Base-by-base conservation (phyloP, 306 rosid genomes). In the Crotalaria pallida region DNA sequence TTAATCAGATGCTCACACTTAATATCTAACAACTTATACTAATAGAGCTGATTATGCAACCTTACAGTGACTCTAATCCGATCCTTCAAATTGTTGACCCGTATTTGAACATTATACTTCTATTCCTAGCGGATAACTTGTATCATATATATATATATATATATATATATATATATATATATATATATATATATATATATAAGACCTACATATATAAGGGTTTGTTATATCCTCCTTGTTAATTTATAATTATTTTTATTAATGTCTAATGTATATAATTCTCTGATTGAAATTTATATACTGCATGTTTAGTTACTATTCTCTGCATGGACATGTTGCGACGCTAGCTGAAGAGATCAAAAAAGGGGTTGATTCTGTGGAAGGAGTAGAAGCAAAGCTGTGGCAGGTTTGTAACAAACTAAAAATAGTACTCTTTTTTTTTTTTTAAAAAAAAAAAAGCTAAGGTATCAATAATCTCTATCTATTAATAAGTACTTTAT, bases 361-460 rank as follows among this genome's bases (percentile, higher is more conserved):
- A 80, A 90, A 86, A 57, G 98, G 98, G 24, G 96, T 81, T 75
- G 84, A 79, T 29, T 90, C 98, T 2, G 96, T 92, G 53, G 98
- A 92, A 81, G 98, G 96, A 57, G 93, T 90, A n/a, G 96, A 92
- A 71, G 93, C 65, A 83, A 90, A 85, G 74, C 82, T 92, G 27
- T 92, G 89, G 89, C 98, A 93, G 96, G 98, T 92, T 55, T 40
- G 79, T 63, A n/a, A 63, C 44, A 23, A n/a, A n/a, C n/a, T n/a
- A n/a, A n/a, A n/a, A n/a, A 24, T 13, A 22, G 10, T 36, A n/a
- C n/a, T n/a, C n/a, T n/a, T n/a, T n/a, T n/a, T n/a, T n/a, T n/a
- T n/a, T n/a, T n/a, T n/a, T n/a, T n/a, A n/a, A n/a, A n/a, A n/a
- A n/a, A n/a, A n/a, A n/a, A n/a, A n/a, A n/a, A n/a, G n/a, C n/a